phyloP scores from a whole-genome alignment of 495 filamentous ascomycete species.

The Parmelia sp. region DNA sequence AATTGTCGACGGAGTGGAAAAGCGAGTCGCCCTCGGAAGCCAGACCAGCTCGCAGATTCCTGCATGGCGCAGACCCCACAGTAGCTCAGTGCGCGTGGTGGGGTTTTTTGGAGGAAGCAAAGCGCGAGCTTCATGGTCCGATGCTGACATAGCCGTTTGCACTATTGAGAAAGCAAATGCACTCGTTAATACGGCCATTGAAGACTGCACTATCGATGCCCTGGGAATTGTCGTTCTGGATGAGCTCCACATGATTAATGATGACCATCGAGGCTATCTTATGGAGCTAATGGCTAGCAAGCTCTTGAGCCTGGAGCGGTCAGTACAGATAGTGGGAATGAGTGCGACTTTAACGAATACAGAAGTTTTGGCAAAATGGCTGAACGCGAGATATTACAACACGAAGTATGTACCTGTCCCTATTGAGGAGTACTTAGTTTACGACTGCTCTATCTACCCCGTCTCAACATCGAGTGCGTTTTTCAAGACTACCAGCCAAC shows the following conservation, averaged over 20 bases:
- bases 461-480: conserved; percentile 55
- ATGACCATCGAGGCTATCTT: conserved; percentile 72
- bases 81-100: conserved; percentile 52
- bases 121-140: conserved; percentile 58
- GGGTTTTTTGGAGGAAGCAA: conserved; percentile 73
- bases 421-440: conserved; percentile 71
- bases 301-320: conserved; percentile 59
- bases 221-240: conserved; percentile 68
- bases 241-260: conserved; percentile 77
- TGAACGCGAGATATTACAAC: conserved; percentile 63
- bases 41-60: conserved; percentile 20
- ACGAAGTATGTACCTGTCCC: conserved; percentile 70
- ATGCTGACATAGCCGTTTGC: conserved; percentile 74
- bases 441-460: conserved; percentile 63
- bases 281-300: conserved; percentile 79
- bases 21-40: conserved; percentile 28
- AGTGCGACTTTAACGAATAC: conserved; percentile 78
- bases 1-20: conserved; percentile 58
- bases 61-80: conserved; percentile 34
- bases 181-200: conserved; percentile 70
- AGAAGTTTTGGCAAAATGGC: conserved; percentile 61
- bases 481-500: conserved; percentile 54
- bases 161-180: conserved; percentile 85
- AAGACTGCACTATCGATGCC: conserved; percentile 59
- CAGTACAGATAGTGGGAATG: conserved; percentile 75